Base-by-base conservation (phyloP, 345 rosid genomes). In the Pistacia vera region DNA sequence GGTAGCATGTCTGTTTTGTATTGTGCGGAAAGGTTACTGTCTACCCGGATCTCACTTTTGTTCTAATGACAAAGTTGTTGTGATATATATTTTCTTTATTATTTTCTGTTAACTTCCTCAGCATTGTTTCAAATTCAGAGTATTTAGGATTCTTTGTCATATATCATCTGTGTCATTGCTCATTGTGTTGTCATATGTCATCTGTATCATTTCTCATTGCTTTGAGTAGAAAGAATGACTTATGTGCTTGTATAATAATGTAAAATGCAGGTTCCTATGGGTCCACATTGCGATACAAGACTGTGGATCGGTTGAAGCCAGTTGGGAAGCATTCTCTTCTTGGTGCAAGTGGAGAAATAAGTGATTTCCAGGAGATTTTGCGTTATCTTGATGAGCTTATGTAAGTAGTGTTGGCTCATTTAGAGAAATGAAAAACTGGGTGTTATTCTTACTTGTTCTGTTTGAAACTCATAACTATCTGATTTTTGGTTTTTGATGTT, bases 311-410 rank as follows among this genome's bases (percentile, higher is more conserved):
- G 46, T 75, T 96, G 79, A 89, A 90, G 85, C 84, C 97, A 30
- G 82, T 96, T 69, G 99, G 99, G 46, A 92, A 92, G 83, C 98
- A 96, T 77, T 96, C 99, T 81, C 93, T 96, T 75, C 88, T 96
- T 11, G 99, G 99, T 66, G 99, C 97, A 25, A 90, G 98, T 35
- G 99, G 99, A 78, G 99, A 96, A 80, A 83, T 93, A 54, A 96
- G 99, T 66, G 99, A 96, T 88, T 96, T 96, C 79, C 99, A 93
- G 83, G 99, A 96, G 87, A 90, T 96, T 68, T 81, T 92, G 65
- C 93, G 85, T 52, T 86, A 86, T 78, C 97, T 96, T 51, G 98
- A 96, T 86, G 97, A 93, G 77, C 98, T 93, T 33, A 85, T 91
- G 99, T 96, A 91, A 85, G 76, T 48, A 30, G 87, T 59, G 14